A percentile compares a stretch with the other conserved stretches of the same genome.
phyloP scores from a whole-genome alignment of 306 rosid species.

The Vachellia collinsii region DNA sequence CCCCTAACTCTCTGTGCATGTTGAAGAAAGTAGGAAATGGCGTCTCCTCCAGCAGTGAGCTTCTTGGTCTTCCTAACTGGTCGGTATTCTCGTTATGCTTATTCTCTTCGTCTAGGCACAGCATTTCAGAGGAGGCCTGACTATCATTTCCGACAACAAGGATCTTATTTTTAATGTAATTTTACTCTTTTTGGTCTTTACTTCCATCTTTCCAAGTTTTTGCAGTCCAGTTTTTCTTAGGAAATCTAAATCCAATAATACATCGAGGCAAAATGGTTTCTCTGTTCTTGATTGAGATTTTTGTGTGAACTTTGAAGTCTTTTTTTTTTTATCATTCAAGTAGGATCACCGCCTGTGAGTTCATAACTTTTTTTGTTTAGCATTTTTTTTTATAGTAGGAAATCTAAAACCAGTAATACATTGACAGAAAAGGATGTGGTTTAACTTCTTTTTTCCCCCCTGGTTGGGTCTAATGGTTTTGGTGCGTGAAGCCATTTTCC shows the following conservation, averaged over 20 bases:
- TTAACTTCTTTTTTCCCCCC: too few relatives aligned
- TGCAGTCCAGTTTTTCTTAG: not conserved
- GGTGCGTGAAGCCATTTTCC: too few relatives aligned
- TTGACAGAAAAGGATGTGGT: too few relatives aligned
- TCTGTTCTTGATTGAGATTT: not conserved
- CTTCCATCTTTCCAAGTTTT: not conserved
- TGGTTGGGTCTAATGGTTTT: too few relatives aligned
- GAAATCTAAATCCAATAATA: not conserved
- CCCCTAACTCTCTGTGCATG: not conserved
- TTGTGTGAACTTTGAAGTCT: not conserved
- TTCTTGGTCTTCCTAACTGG: constrained; percentile 72
- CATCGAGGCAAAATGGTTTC: not conserved
- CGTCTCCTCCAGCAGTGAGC: constrained; percentile 67
- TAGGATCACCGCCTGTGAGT: not conserved
- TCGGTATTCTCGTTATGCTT: constrained; percentile 56
- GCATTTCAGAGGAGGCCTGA: constrained; percentile 89
- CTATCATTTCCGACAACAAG: constrained; percentile 89
- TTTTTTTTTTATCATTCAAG: not conserved
- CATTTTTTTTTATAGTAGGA: too few relatives aligned
- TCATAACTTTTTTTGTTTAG: too few relatives aligned
- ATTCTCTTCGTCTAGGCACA: constrained; percentile 74
- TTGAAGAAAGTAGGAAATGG: constrained; percentile 54
- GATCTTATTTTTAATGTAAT: too few relatives aligned
- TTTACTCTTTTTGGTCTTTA: not conserved
- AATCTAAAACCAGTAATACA: too few relatives aligned